phyloP scores from a whole-genome alignment of 495 filamentous ascomycete genomes.

The Thozetella sp. region DNA sequence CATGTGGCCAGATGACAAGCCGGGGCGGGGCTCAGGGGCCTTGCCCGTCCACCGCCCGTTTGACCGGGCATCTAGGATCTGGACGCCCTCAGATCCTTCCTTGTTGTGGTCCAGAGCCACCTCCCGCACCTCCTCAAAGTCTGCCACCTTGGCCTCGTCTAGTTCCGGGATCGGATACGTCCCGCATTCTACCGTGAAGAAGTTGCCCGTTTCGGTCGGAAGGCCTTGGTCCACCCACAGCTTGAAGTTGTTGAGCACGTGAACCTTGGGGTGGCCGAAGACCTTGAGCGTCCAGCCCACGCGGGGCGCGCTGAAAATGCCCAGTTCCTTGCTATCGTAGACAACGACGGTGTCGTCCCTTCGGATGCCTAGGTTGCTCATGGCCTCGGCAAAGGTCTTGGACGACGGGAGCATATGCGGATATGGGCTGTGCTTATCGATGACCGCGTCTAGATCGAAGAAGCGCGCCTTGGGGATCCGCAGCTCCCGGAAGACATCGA shows the following conservation, averaged over 20 bases:
- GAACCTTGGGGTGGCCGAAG: slow-evolving; percentile 89
- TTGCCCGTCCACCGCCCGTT: slow-evolving; percentile 78
- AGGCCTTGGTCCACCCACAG: slow-evolving; percentile 82
- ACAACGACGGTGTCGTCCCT: slow-evolving; percentile 88
- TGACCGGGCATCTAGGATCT: slow-evolving; percentile 89
- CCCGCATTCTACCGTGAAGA: slow-evolving; percentile 60
- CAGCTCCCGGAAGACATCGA: slow-evolving; percentile 70
- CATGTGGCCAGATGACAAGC: slow-evolving; percentile 89
- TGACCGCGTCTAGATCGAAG: slow-evolving; percentile 92
- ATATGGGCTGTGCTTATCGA: slow-evolving; percentile 84
- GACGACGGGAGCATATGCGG: slow-evolving; percentile 94
- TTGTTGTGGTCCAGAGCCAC: slow-evolving; percentile 74
- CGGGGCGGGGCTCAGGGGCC: slow-evolving; percentile 84
- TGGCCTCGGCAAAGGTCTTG: slow-evolving; percentile 79
- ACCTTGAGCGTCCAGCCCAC: slow-evolving; percentile 90
- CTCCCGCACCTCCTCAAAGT: slow-evolving; percentile 78
- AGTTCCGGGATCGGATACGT: slow-evolving; percentile 54
- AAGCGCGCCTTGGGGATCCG: slow-evolving; percentile 90
- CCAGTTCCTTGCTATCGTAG: slow-evolving; percentile 85
- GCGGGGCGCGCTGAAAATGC: slow-evolving; percentile 91
- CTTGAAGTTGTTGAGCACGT: slow-evolving; percentile 92
- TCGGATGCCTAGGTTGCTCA: slow-evolving; percentile 84
- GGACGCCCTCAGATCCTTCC: slow-evolving; percentile 77
- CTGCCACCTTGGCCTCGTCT: slow-evolving; percentile 48
- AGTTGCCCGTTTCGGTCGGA: slow-evolving; percentile 78